phyloP scores from a whole-genome alignment of 108 stramenopile genomes.

The Skeletonema costatum region DNA sequence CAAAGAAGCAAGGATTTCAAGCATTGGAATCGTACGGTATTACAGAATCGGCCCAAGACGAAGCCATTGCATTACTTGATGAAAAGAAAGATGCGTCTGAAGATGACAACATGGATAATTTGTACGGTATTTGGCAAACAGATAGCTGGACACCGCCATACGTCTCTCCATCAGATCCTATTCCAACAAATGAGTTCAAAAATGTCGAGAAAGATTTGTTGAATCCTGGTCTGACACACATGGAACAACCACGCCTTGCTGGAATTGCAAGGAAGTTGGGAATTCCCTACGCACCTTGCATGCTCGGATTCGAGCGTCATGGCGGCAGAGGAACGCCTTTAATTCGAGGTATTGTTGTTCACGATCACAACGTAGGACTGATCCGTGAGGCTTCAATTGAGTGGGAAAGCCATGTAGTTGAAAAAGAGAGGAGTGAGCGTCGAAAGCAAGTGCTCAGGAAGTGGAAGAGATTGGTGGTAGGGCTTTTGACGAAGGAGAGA shows the following conservation, averaged over 20 bases:
- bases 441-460: slow-evolving; percentile 46
- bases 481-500: slow-evolving; percentile 72
- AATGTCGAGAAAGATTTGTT: slow-evolving; percentile 83
- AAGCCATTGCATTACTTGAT: slow-evolving; percentile 38
- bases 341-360: slow-evolving; percentile 85
- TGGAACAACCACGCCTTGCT: slow-evolving; percentile 60
- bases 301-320: slow-evolving; percentile 86
- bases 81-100: slow-evolving; percentile 17
- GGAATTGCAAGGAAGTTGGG: slow-evolving; percentile 72
- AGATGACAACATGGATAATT: slow-evolving; percentile 48
- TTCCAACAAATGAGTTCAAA: slow-evolving; percentile 78
- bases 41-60: slow-evolving; percentile 27
- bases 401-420: slow-evolving; percentile 56
- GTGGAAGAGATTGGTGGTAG: slow-evolving; percentile 82
- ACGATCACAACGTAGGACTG: slow-evolving; percentile 75
- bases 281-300: slow-evolving; percentile 87
- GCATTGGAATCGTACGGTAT: slow-evolving; percentile 72
- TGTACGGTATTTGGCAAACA: slow-evolving; percentile 89
- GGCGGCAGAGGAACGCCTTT: slow-evolving; percentile 77
- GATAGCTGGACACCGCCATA: slow-evolving; percentile 61
- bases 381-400: slow-evolving; percentile 76
- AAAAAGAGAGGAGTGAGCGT: slow-evolving; percentile 56
- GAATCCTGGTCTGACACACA: slow-evolving; percentile 85
- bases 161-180: slow-evolving; percentile 70
- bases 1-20: slow-evolving; percentile 53